Conservation (phyloP, 306 rosid genomes). For the Fragaria ananassa region DNA sequence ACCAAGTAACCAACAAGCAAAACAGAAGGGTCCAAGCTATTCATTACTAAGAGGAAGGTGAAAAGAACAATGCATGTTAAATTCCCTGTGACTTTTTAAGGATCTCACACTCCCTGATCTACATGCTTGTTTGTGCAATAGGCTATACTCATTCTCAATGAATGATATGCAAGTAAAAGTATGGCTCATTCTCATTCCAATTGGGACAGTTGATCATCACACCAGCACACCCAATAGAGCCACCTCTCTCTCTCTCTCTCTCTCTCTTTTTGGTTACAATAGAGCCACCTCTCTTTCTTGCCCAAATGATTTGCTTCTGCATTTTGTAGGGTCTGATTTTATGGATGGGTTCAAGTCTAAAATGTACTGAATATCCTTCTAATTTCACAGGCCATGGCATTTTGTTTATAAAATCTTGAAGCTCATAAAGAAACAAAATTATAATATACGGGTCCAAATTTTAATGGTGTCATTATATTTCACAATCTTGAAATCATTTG, state of each 20-base stretch:
- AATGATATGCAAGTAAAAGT: constrained; percentile 27
- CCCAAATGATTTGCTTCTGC: constrained; percentile 25
- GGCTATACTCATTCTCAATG: constrained; percentile 5
- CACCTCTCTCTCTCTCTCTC: background rate
- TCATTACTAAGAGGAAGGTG: constrained; percentile 31
- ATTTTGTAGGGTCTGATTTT: constrained; percentile 11
- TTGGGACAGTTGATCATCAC: constrained; percentile 48
- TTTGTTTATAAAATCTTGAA: background rate
- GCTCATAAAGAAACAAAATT: constrained; percentile 31
- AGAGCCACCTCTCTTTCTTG: constrained; percentile 3
- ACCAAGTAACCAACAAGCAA: constrained; percentile 18
- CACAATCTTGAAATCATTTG: constrained; percentile 25
- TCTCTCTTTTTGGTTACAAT: background rate
- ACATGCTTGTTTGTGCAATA: constrained; percentile 63
- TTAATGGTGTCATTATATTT: constrained; percentile 25
- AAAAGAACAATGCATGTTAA: constrained; percentile 13
- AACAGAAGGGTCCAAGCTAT: constrained; percentile 33
- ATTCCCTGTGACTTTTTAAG: background rate
- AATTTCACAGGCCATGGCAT: background rate
- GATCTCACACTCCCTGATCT: constrained; percentile 27
- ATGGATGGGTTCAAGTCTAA: constrained; percentile 12
- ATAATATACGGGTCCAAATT: constrained; percentile 32
- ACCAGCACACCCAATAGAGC: background rate
- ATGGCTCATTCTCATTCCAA: constrained; percentile 12
- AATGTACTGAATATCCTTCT: background rate